Evolutionary conservation across 2,329 filamentous ascomycete genomes (phyloP).

Genomic region (Cercospora sojina): DNA sequence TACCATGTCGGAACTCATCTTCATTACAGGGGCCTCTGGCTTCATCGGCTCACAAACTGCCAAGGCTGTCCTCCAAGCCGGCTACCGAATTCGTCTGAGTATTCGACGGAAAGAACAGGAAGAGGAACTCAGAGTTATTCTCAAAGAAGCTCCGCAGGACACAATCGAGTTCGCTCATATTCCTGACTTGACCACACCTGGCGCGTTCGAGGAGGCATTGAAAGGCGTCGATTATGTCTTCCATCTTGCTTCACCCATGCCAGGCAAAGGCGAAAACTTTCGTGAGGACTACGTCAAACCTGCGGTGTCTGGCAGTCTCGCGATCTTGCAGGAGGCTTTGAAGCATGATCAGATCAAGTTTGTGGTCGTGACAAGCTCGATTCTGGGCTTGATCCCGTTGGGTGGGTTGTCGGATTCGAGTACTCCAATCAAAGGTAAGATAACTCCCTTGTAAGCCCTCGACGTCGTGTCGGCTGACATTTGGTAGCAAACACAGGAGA

Average conservation of each 20-base stretch:
- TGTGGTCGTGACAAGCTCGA: conserved; percentile 33
- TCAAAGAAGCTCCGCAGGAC: conserved; percentile 3
- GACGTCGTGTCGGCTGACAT: neutral
- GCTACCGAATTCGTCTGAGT: conserved; percentile 25
- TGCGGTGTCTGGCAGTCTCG: conserved; percentile 32
- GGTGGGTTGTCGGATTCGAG: conserved; percentile 1
- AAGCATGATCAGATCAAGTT: conserved; percentile 30
- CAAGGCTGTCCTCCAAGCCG: conserved; percentile 23
- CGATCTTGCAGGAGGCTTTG: conserved; percentile 31
- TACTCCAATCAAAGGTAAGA: neutral
- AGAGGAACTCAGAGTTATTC: neutral
- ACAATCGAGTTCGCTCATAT: conserved; percentile 22
- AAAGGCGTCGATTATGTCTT: conserved; percentile 32
- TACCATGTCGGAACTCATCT: conserved; percentile 11
- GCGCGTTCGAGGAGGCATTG: conserved; percentile 26
- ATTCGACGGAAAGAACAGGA: conserved; percentile 21
- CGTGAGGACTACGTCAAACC: conserved; percentile 32
- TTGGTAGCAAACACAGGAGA: neutral
- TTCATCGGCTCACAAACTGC: conserved; percentile 35
- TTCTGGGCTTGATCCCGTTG: conserved; percentile 22
- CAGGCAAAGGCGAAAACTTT: conserved; percentile 20
- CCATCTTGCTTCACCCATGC: conserved; percentile 37
- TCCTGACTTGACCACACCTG: conserved; percentile 20
- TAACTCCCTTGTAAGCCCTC: neutral
- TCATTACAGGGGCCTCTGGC: conserved; percentile 34